These are phyloP conservation scores for Carallia pectinifolia DNA, from an alignment of 345 rosid genomes.

Conservation along the genomic window DNA sequence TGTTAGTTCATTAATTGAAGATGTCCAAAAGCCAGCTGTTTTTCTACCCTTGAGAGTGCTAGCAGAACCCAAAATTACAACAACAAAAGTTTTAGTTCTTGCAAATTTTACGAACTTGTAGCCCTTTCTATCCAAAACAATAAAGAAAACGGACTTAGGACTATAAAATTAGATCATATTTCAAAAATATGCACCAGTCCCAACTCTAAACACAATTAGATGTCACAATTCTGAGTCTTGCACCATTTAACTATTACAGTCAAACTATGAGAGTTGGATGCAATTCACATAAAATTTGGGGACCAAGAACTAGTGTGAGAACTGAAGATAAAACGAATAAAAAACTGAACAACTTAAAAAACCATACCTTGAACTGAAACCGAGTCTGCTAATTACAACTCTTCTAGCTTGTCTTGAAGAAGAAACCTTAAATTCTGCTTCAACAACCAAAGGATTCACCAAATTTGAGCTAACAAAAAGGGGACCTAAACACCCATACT, in stretches of 20 bases:
- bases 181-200: too few relatives aligned
- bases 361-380: conserved; percentile 12
- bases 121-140: too few relatives aligned
- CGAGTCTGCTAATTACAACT: background rate
- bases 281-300: too few relatives aligned
- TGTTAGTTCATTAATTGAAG: conserved; percentile 2
- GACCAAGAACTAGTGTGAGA: background rate
- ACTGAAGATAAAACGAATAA: background rate
- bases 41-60: background rate
- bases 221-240: too few relatives aligned
- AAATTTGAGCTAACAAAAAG: too few relatives aligned
- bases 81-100: background rate
- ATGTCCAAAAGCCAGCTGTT: background rate
- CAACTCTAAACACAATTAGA: too few relatives aligned
- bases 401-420: background rate
- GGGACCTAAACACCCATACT: background rate
- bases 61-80: background rate
- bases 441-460: too few relatives aligned
- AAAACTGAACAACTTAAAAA: background rate
- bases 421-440: background rate
- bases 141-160: background rate
- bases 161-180: background rate
- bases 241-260: too few relatives aligned
- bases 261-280: too few relatives aligned
- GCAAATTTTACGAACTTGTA: background rate